phyloP scores from a whole-genome alignment of 2,329 filamentous ascomycete species.

The Didymella exigua region DNA sequence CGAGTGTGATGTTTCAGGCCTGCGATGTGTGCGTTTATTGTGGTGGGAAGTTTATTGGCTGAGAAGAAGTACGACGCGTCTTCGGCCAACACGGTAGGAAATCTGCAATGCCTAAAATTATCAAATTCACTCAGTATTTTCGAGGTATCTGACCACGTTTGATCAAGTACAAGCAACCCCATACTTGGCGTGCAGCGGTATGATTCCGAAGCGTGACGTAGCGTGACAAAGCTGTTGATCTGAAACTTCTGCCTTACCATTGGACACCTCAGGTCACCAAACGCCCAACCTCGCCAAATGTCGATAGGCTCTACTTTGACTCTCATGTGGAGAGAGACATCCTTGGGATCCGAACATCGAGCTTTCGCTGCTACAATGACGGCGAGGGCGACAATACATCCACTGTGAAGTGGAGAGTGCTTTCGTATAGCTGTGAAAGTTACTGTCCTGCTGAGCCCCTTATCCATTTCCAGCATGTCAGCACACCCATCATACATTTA shows the following conservation, averaged over 20 bases:
- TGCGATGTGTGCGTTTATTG: slow-evolving; percentile 49
- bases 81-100: neutral
- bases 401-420: neutral
- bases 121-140: neutral
- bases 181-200: neutral
- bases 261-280: neutral
- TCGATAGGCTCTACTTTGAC: neutral
- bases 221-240: neutral
- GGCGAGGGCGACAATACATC: neutral
- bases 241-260: neutral
- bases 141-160: neutral
- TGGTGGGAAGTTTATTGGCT: slow-evolving; percentile 44
- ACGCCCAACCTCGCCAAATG: neutral
- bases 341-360: neutral
- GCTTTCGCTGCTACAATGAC: neutral
- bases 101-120: too few species aligned
- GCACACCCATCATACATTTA: neutral
- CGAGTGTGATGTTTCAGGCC: slow-evolving; percentile 39
- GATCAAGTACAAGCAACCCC: neutral
- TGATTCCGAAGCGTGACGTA: neutral
- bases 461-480: neutral
- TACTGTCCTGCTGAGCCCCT: neutral
- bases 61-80: neutral
- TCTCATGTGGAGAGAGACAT: neutral
- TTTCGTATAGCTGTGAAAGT: neutral